phyloP scores from a whole-genome alignment of 2,329 filamentous ascomycete genomes.

The Cladosporium sp. region DNA sequence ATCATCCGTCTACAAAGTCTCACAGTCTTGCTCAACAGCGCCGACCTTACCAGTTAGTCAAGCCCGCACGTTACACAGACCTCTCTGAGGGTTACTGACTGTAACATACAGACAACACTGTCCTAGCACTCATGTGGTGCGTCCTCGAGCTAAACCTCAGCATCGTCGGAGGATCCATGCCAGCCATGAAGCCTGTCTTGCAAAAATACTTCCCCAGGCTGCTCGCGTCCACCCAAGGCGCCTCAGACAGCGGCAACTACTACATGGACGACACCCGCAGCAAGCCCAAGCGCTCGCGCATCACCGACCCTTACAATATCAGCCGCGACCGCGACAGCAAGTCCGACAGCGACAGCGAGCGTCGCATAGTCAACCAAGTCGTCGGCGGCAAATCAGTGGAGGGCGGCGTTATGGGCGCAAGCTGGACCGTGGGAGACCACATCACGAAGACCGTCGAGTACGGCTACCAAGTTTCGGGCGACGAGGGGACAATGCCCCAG shows the following conservation, averaged over 20 bases:
- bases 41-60: conserved; percentile 12
- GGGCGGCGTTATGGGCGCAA: conserved; percentile 9
- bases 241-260: conserved; percentile 8
- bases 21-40: conserved; percentile 10
- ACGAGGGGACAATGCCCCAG: background rate
- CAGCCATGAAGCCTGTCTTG: conserved; percentile 18
- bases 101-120: conserved; percentile 4
- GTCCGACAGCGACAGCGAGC: conserved; percentile 17
- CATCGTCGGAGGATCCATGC: conserved; percentile 18
- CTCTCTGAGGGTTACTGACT: background rate
- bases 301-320: conserved; percentile 17
- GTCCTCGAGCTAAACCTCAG: conserved; percentile 19
- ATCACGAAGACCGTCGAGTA: conserved; percentile 20
- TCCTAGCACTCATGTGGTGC: conserved; percentile 18
- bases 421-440: background rate
- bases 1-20: conserved; percentile 19
- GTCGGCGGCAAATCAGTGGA: conserved; percentile 1
- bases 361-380: conserved; percentile 1
- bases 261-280: conserved; percentile 17
- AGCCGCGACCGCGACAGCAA: conserved; percentile 13
- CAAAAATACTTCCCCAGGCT: conserved; percentile 18
- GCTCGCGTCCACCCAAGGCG: conserved; percentile 12
- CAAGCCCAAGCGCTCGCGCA: conserved; percentile 18
- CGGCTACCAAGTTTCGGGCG: conserved; percentile 12
- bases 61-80: background rate